A percentile compares a stretch with the other conserved stretches of the same genome.
These are phyloP conservation scores for Penicillium ochrochloron DNA, from an alignment of 495 filamentous ascomycete genomes.

Conservation along the genomic window DNA sequence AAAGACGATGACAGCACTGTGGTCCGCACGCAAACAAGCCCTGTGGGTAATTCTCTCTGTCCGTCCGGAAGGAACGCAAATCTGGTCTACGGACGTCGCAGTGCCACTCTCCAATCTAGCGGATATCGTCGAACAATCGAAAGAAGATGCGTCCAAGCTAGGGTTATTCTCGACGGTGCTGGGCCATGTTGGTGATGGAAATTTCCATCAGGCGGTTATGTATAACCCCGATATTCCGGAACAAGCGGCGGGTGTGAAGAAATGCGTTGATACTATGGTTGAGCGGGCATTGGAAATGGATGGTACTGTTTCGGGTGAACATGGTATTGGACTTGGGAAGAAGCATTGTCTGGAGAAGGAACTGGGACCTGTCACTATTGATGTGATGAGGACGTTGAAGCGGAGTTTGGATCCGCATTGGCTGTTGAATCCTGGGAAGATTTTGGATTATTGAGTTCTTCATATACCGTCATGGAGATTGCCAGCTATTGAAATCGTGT, in stretches of 20 bases:
- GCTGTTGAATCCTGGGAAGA: slow-evolving; percentile 79
- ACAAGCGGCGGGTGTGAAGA: slow-evolving; percentile 61
- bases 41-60: slow-evolving; percentile 61
- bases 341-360: slow-evolving; percentile 65
- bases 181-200: slow-evolving; percentile 84
- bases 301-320: slow-evolving; percentile 69
- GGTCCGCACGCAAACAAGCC: slow-evolving; percentile 83
- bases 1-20: slow-evolving; percentile 71
- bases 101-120: slow-evolving; percentile 81
- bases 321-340: slow-evolving; percentile 83
- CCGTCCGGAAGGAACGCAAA: slow-evolving; percentile 57
- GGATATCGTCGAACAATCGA: slow-evolving; percentile 83
- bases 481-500: no score
- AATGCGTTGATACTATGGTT: slow-evolving; percentile 83
- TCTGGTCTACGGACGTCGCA: slow-evolving; percentile 82
- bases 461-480: background rate
- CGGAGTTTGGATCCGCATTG: slow-evolving; percentile 69
- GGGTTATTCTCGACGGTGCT: slow-evolving; percentile 81
- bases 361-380: slow-evolving; percentile 73
- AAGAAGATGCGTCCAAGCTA: slow-evolving; percentile 78
- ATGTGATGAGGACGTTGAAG: slow-evolving; percentile 83
- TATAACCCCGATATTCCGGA: slow-evolving; percentile 65
- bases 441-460: slow-evolving; percentile 41
- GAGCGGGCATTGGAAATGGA: slow-evolving; percentile 84
- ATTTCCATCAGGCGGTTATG: slow-evolving; percentile 87